Conservation (phyloP, 768 basidiomycete genomes). For the Amanita rimosa region DNA sequence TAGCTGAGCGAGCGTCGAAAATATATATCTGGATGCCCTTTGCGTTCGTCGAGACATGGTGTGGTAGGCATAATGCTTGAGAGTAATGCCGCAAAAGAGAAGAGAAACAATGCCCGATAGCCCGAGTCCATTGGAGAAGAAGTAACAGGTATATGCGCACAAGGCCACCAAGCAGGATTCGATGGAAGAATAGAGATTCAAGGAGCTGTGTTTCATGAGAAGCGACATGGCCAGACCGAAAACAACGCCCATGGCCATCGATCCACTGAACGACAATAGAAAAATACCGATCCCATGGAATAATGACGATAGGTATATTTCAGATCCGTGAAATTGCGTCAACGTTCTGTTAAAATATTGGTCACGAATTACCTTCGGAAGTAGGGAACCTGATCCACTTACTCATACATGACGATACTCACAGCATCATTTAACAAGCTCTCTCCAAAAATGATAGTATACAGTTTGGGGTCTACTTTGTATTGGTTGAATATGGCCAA, state of each 20-base stretch:
- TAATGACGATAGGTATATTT: slow-evolving; percentile 77
- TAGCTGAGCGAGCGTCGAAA: slow-evolving; percentile 85
- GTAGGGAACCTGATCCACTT: slow-evolving; percentile 25
- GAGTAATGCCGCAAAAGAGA: slow-evolving; percentile 96
- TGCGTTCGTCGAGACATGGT: slow-evolving; percentile 97
- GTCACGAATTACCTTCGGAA: not conserved
- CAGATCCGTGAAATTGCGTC: slow-evolving; percentile 82
- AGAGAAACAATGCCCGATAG: slow-evolving; percentile 97
- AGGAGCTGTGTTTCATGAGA: slow-evolving; percentile 87
- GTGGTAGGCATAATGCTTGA: slow-evolving; percentile 99
- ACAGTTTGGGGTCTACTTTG: slow-evolving; percentile 97
- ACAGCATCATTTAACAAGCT: slow-evolving; percentile 96
- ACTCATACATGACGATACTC: slow-evolving; percentile 99
- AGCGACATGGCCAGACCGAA: slow-evolving; percentile 90
- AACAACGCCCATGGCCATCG: slow-evolving; percentile 86
- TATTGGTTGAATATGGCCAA: slow-evolving; percentile 97
- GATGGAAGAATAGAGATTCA: slow-evolving; percentile 81
- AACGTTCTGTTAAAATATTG: slow-evolving; percentile 54
- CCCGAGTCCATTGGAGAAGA: slow-evolving; percentile 92
- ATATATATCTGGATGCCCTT: slow-evolving; percentile 90
- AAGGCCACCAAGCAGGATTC: slow-evolving; percentile 95
- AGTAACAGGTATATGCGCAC: slow-evolving; percentile 94
- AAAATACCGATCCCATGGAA: slow-evolving; percentile 98
- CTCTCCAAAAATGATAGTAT: slow-evolving; percentile 96
- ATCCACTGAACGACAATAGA: slow-evolving; percentile 88